Evolutionary conservation across 2,329 filamentous ascomycete species (phyloP), one percentile per base, ranked within the genome.

Genomic region (Aspergillus unguis): DNA sequence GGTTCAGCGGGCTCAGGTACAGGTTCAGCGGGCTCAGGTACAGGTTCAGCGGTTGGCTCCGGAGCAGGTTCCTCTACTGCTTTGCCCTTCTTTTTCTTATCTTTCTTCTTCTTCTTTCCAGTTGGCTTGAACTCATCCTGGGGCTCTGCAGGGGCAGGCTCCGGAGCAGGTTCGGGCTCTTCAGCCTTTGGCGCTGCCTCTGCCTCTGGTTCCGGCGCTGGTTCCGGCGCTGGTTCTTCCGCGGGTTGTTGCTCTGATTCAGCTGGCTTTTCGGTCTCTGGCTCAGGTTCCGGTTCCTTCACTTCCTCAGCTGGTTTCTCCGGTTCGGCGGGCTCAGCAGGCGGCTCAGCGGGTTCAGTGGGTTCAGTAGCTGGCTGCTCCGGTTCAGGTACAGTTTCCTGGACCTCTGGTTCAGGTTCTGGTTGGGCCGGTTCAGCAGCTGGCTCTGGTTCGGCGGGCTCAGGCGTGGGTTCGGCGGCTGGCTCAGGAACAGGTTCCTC

Each of bases 381-480:
- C n/a, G n/a, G n/a, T n/a, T n/a, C n/a, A n/a, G n/a, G n/a, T n/a
- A n/a, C n/a, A n/a, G n/a, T n/a, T n/a, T n/a, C n/a, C n/a, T n/a
- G n/a, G n/a, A n/a, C 37, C 10, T 26, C 31, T 41, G 17, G 32
- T 31, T 56, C 44, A 29, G 51, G 37, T 11, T 50, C 47, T 44
- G 37, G 6, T 32, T 32, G n/a, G 10, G 7, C 6, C 8, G 6
- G 35, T 10, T 6, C 36, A 5, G 31, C 31, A 33, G 32, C 32
- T 33, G 32, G 7, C 11, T 33, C 32, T 7, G 42, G 17, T 26
- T 44, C 42, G 25, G 42, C 17, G 17, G 42, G n/a, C n/a, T n/a
- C n/a, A n/a, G n/a, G n/a, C n/a, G n/a, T n/a, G n/a, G n/a, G n/a
- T n/a, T n/a, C n/a, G n/a, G n/a, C n/a, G n/a, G n/a, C n/a, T n/a